Evolutionary conservation across 2,329 filamentous ascomycete species (phyloP).

Genomic region (Ascochyta pisi): DNA sequence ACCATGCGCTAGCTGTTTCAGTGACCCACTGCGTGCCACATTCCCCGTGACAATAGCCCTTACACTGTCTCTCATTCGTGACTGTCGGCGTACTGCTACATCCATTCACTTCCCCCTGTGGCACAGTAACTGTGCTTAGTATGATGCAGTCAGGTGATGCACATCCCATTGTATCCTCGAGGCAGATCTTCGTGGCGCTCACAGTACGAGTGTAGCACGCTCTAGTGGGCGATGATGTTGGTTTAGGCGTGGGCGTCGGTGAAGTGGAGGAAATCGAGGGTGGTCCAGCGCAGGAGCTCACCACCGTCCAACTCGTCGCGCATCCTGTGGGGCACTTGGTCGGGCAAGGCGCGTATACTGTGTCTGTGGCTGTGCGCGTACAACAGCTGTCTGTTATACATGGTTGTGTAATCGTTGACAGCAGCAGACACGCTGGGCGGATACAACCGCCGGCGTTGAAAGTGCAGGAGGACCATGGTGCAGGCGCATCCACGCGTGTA

Average conservation of each 20-base stretch:
- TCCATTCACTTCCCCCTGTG: conserved; percentile 14
- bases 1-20: conserved; percentile 23
- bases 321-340: conserved; percentile 24
- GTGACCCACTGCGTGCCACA: conserved; percentile 29
- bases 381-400: conserved; percentile 25
- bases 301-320: conserved; percentile 24
- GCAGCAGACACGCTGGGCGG: conserved; percentile 11
- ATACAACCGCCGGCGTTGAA: conserved; percentile 23
- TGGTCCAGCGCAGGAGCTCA: conserved; percentile 1
- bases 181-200: conserved; percentile 11
- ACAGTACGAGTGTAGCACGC: conserved; percentile 21
- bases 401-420: conserved; percentile 24
- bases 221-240: neutral
- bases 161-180: conserved; percentile 19
- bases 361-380: conserved; percentile 24
- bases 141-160: conserved; percentile 21
- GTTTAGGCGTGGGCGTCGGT: neutral
- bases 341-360: conserved; percentile 22
- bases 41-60: conserved; percentile 19
- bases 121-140: conserved; percentile 21
- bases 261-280: neutral
- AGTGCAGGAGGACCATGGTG: conserved; percentile 23
- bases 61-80: conserved; percentile 19
- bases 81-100: conserved; percentile 21
- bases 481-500: conserved; percentile 22